Base-by-base conservation (phyloP, 2,329 filamentous ascomycete species). In the Dactylellina drechsleri region DNA sequence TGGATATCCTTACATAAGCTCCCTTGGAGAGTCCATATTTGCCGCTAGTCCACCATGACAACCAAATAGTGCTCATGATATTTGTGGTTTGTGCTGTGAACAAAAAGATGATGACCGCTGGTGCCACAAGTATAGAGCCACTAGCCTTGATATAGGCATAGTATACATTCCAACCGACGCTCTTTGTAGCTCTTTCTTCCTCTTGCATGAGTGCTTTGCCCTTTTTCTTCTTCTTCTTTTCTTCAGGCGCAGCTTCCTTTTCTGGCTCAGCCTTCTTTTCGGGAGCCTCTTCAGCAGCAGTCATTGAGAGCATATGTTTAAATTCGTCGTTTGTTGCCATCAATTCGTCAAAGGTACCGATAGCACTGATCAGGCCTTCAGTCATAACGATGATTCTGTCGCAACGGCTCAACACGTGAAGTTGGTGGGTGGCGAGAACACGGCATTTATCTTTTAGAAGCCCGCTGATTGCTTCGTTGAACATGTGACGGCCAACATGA, bases 321-420 rank as follows among this genome's bases (percentile, higher is more conserved):
- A 99, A 91, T 77, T 95, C 89, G n/a, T 85, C 84, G 79, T 95
- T 91, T 77, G 90, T 85, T 6, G 85, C 85, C 90, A 97, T 96
- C 16, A 98, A 85, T 71, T 96, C 93, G 40, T 92, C 88, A 79
- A 94, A 98, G 0, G 93, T 97, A 78, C 95, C 93, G 45, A 97
- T 85, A 3, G 93, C 92, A 81, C 91, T 88, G 65, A 98, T 91
- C 64, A 86, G 88, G 52, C 95, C 95, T 15, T 89, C 88, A 66
- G 97, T 91, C 88, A 99, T 93, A 88, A 93, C 93, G 57, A 98
- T 89, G 77, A 98, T 94, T 40, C 94, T 87, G 81, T 98, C 94
- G 79, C 93, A 97, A 40, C 93, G 90, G 80, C 87, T 93, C 4
- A 98, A 86, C 4, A 98, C 93, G 85, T 96, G 95, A 13, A 98